Base-by-base conservation (phyloP, 305 asterid genomes). In the Ilex paraguariensis region DNA sequence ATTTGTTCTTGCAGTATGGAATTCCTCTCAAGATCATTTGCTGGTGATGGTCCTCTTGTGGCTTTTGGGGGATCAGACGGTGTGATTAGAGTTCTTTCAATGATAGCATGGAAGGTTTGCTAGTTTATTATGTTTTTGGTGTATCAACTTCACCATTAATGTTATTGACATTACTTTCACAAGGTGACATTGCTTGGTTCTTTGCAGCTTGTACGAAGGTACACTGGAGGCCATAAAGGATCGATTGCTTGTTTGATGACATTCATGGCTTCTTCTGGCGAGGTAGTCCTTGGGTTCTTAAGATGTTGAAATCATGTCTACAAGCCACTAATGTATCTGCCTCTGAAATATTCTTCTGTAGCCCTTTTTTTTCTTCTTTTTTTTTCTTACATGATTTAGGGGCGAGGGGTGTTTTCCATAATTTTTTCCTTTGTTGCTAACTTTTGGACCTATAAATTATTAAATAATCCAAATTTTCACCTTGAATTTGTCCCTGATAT, bases 61-160 rank as follows among this genome's bases (percentile, higher is more conserved):
- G 99, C 99, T 63, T 94, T 94, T 82, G 99, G 99, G 79, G 91
- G 91, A 54, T 90, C 99, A 51, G 98, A 94, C 68, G 99, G 99
- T 66, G 98, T 88, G 62, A 93, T 93, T 67, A 88, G 99, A 86
- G 98, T 94, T 72, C 99, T 94, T 69, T 94, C 99, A 62, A 94
- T 94, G 99, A 77, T 94, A 60, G 86, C 96, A 40, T 94, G 99
- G 99, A 94, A 94, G 99, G 98, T 94, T 57, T 71, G 62, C 53
- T 54, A 36, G 57, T 64, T 71, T 14, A 14, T 15, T 54, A 36
- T 36, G 42, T 36, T 36, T 36, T 36, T 36, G 42, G 42, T 36
- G 7, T 8, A 36, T 36, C 42, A 36, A 36, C 42, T 36, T 36
- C 6, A 36, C 42, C 42, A 36, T 36, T 36, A 36, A 21, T 36